phyloP scores from a whole-genome alignment of 2,329 filamentous ascomycete species.

The Rhytidhysteron rufulum region DNA sequence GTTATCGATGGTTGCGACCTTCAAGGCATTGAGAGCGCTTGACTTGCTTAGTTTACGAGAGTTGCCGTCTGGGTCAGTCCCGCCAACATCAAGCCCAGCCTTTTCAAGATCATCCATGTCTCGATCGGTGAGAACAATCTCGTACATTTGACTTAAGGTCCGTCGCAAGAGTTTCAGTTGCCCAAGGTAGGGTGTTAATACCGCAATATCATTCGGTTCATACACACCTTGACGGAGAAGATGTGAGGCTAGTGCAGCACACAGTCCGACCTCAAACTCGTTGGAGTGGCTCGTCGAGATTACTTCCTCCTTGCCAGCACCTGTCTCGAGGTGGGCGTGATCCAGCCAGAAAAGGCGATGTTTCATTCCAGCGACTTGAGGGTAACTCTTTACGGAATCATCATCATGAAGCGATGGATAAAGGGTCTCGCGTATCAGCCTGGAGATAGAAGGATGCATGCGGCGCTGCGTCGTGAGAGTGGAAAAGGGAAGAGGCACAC shows the following conservation, averaged over 20 bases:
- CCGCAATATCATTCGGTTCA: constrained; percentile 56
- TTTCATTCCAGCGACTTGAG: constrained; percentile 50
- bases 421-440: constrained; percentile 51
- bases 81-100: constrained; percentile 6
- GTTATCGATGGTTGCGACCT: constrained; percentile 65
- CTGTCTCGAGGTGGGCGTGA: constrained; percentile 47
- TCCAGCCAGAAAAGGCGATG: constrained; percentile 57
- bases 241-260: constrained; percentile 57
- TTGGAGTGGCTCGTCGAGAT: constrained; percentile 49
- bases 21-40: constrained; percentile 47
- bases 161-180: constrained; percentile 51
- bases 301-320: constrained; percentile 16
- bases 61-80: background rate
- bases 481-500: constrained; percentile 31
- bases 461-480: constrained; percentile 56
- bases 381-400: constrained; percentile 32
- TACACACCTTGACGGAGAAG: constrained; percentile 62
- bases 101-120: constrained; percentile 51
- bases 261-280: constrained; percentile 59
- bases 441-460: constrained; percentile 60
- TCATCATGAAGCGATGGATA: constrained; percentile 56
- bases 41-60: constrained; percentile 32
- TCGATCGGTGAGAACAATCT: constrained; percentile 60
- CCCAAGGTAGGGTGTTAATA: constrained; percentile 62
- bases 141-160: constrained; percentile 45